Conservation (phyloP, 768 basidiomycete genomes). For the Tricholoma terreum region DNA sequence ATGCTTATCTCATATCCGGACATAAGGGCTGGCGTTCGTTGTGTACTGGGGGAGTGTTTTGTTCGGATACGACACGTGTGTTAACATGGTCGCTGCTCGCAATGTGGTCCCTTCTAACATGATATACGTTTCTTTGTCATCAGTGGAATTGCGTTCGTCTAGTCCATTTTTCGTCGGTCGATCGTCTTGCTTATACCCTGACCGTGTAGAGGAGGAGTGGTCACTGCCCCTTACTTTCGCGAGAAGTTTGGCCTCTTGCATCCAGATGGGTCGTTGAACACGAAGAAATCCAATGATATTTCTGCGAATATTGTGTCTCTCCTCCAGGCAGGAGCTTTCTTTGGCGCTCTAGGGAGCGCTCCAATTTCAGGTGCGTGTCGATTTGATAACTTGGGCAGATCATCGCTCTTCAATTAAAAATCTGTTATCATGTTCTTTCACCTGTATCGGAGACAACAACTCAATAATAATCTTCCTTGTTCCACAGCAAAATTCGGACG, state of each 20-base stretch:
- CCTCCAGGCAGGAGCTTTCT: conserved; percentile 5
- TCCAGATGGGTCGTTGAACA: not conserved
- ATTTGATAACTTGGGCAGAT: not conserved
- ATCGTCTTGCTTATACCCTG: not conserved
- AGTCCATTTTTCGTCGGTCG: not conserved
- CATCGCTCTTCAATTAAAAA: no score
- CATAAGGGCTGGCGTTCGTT: conserved; percentile 24
- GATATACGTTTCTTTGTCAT: not conserved
- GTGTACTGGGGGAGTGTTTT: conserved; percentile 24
- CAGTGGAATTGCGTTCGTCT: conserved; percentile 20
- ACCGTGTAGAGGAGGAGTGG: conserved; percentile 16
- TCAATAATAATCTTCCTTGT: not conserved
- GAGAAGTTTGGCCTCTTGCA: conserved; percentile 2
- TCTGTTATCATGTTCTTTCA: not conserved
- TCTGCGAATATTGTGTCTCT: conserved; percentile 3
- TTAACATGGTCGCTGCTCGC: not conserved
- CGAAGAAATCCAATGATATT: not conserved
- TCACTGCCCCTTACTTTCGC: conserved; percentile 4
- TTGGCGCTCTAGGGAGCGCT: conserved; percentile 1
- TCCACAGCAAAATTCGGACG: conserved; percentile 62
- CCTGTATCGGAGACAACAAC: no score
- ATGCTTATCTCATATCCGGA: not conserved
- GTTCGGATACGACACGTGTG: conserved; percentile 25
- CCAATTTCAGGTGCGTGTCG: not conserved
- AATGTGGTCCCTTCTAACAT: not conserved